These are phyloP conservation scores for Aspergillus ibericus DNA, from an alignment of 2,329 filamentous ascomycete species.

Conservation along the genomic window DNA sequence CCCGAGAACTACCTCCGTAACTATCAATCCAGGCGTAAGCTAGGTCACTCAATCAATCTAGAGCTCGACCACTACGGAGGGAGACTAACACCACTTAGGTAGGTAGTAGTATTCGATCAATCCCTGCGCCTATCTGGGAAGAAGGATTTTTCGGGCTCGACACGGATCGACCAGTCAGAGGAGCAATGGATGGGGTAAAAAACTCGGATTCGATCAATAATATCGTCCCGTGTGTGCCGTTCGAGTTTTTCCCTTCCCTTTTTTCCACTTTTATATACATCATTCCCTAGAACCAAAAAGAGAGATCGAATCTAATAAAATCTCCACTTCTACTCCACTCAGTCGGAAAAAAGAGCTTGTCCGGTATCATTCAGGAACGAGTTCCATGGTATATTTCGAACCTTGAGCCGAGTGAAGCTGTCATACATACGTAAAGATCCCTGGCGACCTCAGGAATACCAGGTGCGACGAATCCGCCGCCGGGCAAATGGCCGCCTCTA, in stretches of 20 bases:
- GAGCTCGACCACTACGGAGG: neutral
- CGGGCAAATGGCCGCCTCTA: neutral
- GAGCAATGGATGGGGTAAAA: neutral
- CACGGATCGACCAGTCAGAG: neutral
- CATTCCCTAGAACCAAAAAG: slow-evolving; percentile 21
- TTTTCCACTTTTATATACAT: slow-evolving; percentile 22
- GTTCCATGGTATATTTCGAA: neutral
- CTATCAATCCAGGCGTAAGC: neutral
- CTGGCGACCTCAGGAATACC: too few relatives aligned
- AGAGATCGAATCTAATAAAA: slow-evolving; percentile 35
- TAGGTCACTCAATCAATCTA: neutral
- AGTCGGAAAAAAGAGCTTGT: slow-evolving; percentile 36
- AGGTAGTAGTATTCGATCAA: slow-evolving; percentile 4
- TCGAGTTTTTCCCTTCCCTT: slow-evolving; percentile 11
- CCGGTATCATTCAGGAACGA: slow-evolving; percentile 18
- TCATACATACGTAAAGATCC: slow-evolving; percentile 9
- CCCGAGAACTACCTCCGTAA: neutral
- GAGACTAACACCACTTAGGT: neutral
- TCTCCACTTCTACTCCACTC: slow-evolving; percentile 31
- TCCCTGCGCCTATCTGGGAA: neutral
- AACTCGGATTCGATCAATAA: slow-evolving; percentile 5
- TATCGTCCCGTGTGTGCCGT: slow-evolving; percentile 15
- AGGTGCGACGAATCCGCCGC: neutral
- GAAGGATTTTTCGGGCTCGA: neutral
- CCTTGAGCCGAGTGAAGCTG: slow-evolving; percentile 2